A percentile compares a stretch with the other conserved stretches of the same genome.
Evolutionary conservation across 2,329 filamentous ascomycete genomes (phyloP).

Genomic region (Colletotrichum viniferum): DNA sequence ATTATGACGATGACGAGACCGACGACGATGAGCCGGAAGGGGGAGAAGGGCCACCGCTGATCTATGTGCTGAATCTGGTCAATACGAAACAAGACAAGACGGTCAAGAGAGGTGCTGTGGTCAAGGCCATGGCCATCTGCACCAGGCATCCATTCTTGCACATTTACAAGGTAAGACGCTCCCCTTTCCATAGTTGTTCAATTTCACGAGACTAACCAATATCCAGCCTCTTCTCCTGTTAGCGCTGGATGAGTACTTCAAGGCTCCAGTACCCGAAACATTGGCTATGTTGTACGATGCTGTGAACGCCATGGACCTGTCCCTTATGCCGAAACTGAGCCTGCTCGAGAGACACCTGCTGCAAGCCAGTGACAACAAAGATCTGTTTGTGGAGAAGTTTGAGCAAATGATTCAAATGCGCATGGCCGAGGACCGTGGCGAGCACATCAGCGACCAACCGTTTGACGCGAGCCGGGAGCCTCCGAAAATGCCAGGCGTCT

Average conservation of each 20-base stretch:
- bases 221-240: constrained; percentile 81
- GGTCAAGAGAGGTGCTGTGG: constrained; percentile 89
- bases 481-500: constrained; percentile 51
- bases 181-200: neutral
- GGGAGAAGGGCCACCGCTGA: constrained; percentile 85
- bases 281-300: constrained; percentile 87
- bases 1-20: constrained; percentile 57
- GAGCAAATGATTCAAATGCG: constrained; percentile 90
- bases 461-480: constrained; percentile 54
- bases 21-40: constrained; percentile 69
- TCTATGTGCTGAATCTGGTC: constrained; percentile 96
- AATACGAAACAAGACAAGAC: constrained; percentile 97
- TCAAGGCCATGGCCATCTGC: constrained; percentile 99
- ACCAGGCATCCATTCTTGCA: constrained; percentile 96
- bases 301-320: constrained; percentile 96
- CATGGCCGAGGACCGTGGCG: constrained; percentile 66
- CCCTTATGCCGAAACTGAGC: constrained; percentile 85
- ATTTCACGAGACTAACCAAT: neutral
- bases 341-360: constrained; percentile 84
- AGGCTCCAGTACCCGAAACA: constrained; percentile 85
- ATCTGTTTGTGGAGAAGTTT: constrained; percentile 97
- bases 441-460: constrained; percentile 44
- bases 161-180: constrained; percentile 82
- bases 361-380: constrained; percentile 90
- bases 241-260: constrained; percentile 96